phyloP scores from a whole-genome alignment of 257 asterid species.

The Coffea eugenioides region DNA sequence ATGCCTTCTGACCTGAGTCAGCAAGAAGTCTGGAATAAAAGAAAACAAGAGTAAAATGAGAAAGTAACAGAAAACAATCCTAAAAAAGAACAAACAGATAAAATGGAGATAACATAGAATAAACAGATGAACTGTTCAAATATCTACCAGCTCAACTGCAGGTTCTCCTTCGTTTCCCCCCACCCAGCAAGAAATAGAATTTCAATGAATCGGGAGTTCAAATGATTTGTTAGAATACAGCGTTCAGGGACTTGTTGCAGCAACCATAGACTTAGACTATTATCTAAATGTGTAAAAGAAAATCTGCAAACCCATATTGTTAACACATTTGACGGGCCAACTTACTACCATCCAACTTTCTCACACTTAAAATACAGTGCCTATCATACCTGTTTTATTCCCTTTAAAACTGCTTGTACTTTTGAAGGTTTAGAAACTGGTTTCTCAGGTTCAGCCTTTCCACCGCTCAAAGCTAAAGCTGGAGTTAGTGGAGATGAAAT shows the following conservation, averaged over 20 bases:
- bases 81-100: too few species aligned
- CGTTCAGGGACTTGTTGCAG: neutral
- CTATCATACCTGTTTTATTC: slow-evolving; percentile 67
- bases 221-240: too few species aligned
- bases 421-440: slow-evolving; percentile 50
- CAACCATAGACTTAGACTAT: too few species aligned
- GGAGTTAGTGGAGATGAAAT: slow-evolving; percentile 83
- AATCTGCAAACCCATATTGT: neutral
- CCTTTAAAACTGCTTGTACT: slow-evolving; percentile 86
- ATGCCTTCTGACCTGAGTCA: neutral
- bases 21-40: neutral
- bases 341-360: neutral
- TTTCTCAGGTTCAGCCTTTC: slow-evolving; percentile 63
- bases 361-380: neutral
- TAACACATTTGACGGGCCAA: slow-evolving; percentile 1
- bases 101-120: too few species aligned
- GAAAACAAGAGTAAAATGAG: neutral
- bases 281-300: too few species aligned
- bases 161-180: too few species aligned
- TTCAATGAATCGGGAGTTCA: too few species aligned
- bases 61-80: neutral
- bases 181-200: too few species aligned
- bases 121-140: too few species aligned
- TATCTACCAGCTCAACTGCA: too few species aligned
- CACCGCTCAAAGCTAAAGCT: slow-evolving; percentile 55